These are phyloP conservation scores for Oxyria digyna DNA, from an alignment of 148 eudicot genomes.

Conservation along the genomic window DNA sequence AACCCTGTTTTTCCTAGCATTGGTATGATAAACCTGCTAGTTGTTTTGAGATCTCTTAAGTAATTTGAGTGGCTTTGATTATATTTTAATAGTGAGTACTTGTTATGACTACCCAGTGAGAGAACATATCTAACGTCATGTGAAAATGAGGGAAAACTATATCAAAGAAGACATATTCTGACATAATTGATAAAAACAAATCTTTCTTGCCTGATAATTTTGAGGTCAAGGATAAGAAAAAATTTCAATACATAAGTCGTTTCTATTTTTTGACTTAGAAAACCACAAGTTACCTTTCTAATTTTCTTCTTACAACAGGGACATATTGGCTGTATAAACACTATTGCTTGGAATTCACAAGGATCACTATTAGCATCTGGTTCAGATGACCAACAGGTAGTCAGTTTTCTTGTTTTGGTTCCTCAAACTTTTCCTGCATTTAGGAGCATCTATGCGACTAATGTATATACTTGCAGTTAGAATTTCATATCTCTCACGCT, in stretches of 20 bases:
- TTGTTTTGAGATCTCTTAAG: neutral
- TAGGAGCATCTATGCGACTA: neutral
- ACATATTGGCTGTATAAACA: slow-evolving; percentile 83
- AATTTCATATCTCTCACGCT: neutral
- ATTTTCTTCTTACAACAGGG: slow-evolving; percentile 35
- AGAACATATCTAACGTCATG: neutral
- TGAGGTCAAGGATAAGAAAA: neutral
- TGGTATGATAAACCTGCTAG: neutral
- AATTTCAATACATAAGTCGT: neutral
- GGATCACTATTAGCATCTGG: slow-evolving; percentile 92
- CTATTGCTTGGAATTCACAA: slow-evolving; percentile 83
- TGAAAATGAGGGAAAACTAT: neutral
- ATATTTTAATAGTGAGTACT: neutral
- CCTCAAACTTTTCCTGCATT: neutral
- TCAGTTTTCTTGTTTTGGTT: neutral
- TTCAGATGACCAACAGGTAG: slow-evolving; percentile 88
- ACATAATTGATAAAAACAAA: neutral
- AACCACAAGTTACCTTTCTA: neutral
- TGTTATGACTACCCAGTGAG: neutral
- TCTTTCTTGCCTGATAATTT: neutral
- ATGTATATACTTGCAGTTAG: neutral
- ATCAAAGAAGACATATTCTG: neutral
- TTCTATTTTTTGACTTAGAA: neutral
- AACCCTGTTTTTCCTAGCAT: neutral
- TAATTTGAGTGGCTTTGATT: neutral